Evolutionary conservation across 352 stramenopile genomes (phyloP).

Genomic region (Globisporangium parvum): DNA sequence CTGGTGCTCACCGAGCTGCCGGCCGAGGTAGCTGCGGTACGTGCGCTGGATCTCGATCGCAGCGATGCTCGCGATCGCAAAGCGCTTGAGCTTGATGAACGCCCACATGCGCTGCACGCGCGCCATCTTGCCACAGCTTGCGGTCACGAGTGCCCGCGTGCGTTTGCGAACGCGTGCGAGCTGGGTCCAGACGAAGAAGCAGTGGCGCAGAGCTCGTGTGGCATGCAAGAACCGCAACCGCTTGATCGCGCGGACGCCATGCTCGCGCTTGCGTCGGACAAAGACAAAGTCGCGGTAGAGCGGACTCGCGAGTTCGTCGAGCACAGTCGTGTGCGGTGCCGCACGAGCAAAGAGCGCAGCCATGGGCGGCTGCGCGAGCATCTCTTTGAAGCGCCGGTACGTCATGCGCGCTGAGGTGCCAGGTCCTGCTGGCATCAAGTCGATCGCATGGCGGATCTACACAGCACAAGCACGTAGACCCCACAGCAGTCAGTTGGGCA

Average conservation of each 20-base stretch:
- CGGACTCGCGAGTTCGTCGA: slow-evolving; percentile 50
- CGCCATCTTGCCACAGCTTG: slow-evolving; percentile 22
- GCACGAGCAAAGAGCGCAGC: slow-evolving; percentile 30
- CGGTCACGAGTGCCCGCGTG: slow-evolving; percentile 25
- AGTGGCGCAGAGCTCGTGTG: slow-evolving; percentile 31
- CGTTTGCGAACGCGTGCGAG: slow-evolving; percentile 26
- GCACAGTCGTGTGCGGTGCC: slow-evolving; percentile 34
- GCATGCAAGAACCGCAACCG: slow-evolving; percentile 45
- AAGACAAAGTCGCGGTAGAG: slow-evolving; percentile 52
- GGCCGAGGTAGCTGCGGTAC: slow-evolving; percentile 38
- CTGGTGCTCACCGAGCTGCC: slow-evolving; percentile 24
- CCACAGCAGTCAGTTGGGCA: background rate
- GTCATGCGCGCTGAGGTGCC: slow-evolving; percentile 32
- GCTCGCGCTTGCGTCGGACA: slow-evolving; percentile 33
- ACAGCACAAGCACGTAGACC: background rate
- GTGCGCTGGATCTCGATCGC: slow-evolving; percentile 61
- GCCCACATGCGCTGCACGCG: slow-evolving; percentile 28
- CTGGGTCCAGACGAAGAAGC: slow-evolving; percentile 34
- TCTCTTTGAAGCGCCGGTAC: slow-evolving; percentile 32
- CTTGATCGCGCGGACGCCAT: slow-evolving; percentile 41
- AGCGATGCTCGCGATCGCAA: slow-evolving; percentile 41
- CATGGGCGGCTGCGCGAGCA: slow-evolving; percentile 42
- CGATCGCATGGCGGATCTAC: slow-evolving; percentile 43
- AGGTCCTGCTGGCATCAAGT: slow-evolving; percentile 25
- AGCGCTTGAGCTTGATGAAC: slow-evolving; percentile 32